Evolutionary conservation across 2,329 filamentous ascomycete species (phyloP), one percentile per base, ranked within the genome.

Genomic region (Penicillium brasilianum): DNA sequence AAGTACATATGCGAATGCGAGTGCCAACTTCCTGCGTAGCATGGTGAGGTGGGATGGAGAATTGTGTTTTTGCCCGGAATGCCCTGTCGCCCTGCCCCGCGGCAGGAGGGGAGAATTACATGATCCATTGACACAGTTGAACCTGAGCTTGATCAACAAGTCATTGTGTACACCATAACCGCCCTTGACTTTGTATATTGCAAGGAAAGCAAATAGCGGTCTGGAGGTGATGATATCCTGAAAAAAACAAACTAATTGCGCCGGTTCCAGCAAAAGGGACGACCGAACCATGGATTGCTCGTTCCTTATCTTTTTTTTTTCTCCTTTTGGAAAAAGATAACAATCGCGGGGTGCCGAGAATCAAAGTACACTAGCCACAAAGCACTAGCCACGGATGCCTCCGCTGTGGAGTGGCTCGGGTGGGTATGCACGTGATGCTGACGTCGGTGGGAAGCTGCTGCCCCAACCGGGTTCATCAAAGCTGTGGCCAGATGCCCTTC

Each of bases 381-480:
- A 9, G 1, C 50, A 20, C 13, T 4, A 39, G 50, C 50, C 50
- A 53, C 50, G 30, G 2, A 13, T 25, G 20, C 7, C 58, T 57
- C 58, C 59, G 62, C 59, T 44, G 41, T 30, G 55, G 46, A 55
- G 55, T 58, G 58, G 59, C 53, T 53, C 11, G n/a, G 18, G 36
- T 36, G 55, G 32, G 10, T 3, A 4, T 34, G 7, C 67, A 69
- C 66, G 67, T 69, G 67, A 69, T 14, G 36, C 55, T 60, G 62
- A 67, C 67, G 66, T 69, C 62, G 64, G 54, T 43, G 22, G 51
- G 44, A 57, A 20, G 25, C 52, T 55, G 58, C 64, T 65, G 20
- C 64, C 62, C 58, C 64, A 67, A 63, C 61, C 53, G 59, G 59
- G 58, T 66, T 60, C 34, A 28, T 18, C 14, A 41, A 28, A 49